phyloP scores from a whole-genome alignment of 2,329 filamentous ascomycete species.

The Myotisia sp. region DNA sequence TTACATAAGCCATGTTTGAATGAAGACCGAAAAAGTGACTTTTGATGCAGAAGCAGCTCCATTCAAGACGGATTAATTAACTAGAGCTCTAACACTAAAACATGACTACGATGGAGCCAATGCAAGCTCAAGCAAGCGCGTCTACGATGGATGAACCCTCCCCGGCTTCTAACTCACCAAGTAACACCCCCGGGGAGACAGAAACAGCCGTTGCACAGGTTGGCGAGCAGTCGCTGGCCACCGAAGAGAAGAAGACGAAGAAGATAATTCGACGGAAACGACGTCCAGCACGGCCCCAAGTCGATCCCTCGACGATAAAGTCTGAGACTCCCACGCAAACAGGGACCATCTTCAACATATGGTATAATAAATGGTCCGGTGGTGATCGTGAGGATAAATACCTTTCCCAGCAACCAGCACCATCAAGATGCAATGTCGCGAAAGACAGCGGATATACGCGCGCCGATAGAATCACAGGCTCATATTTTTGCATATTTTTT shows the following conservation, averaged over 20 bases:
- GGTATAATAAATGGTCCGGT: constrained; percentile 98
- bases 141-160: constrained; percentile 2
- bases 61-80: no score
- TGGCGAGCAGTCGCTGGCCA: constrained; percentile 11
- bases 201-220: constrained; percentile 13
- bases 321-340: constrained; percentile 81
- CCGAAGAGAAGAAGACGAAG: constrained; percentile 53
- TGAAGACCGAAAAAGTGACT: no score
- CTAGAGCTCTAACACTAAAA: constrained; percentile 1
- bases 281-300: constrained; percentile 75
- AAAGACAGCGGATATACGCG: constrained; percentile 66
- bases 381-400: constrained; percentile 90
- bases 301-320: constrained; percentile 70
- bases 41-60: no score
- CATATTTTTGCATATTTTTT: constrained; percentile 88
- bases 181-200: constrained; percentile 9
- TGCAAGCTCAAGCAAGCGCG: constrained; percentile 5
- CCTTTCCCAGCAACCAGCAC: constrained; percentile 65
- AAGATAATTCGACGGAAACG: constrained; percentile 87
- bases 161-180: background rate
- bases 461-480: constrained; percentile 61
- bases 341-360: constrained; percentile 92
- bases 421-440: constrained; percentile 73
- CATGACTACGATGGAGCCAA: constrained; percentile 10
- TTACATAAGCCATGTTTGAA: no score